Base-by-base conservation (phyloP, 179 eudicot genomes). In the Spergularia azorica region DNA sequence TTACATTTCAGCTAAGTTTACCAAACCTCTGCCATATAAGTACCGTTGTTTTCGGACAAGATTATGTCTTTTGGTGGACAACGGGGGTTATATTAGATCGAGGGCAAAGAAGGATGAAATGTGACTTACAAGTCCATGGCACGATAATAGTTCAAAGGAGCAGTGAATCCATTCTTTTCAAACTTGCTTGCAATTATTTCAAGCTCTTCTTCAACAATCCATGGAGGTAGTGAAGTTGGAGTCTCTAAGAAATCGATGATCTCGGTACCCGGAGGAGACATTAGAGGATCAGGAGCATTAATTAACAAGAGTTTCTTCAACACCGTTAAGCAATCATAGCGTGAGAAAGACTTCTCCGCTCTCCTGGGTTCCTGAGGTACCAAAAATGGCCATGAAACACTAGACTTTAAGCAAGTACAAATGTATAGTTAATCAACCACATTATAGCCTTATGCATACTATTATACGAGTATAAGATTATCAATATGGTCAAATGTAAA, bases 91-190 rank as follows among this genome's bases (percentile, higher is more conserved):
- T 26, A 26, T 26, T 26, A 26, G 32, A 26, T 26, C 1, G 2
- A 26, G 32, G 32, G 32, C 32, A 26, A 26, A 26, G 2, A 1
- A 26, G 32, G 32, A 26, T 26, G 32, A 26, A 26, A 26, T 26
- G 32, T 26, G 32, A 10, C 80, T 58, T 77, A 81, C 80, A 66
- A 9, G 77, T 81, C 65, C 83, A 81, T 76, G 5, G 77, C 77
- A 4, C 83, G 80, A 50, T 81, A 76, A 71, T 77, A 81, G 58
- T 81, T 77, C 50, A 76, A 38, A 54, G 83, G 80, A 18, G 66
- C 83, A 1, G 83, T 81, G 14, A 81, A 81, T 58, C 80, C 83
- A 39, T 74, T 63, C n/a, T 65, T 77, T 52, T 81, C 77, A 39
- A 81, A 72, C 66, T 73, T 72, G 69, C 38, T 36, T 10, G 83